Evolutionary conservation across 805 yeast species (phyloP).

Genomic region (Hanseniaspora singularis): DNA sequence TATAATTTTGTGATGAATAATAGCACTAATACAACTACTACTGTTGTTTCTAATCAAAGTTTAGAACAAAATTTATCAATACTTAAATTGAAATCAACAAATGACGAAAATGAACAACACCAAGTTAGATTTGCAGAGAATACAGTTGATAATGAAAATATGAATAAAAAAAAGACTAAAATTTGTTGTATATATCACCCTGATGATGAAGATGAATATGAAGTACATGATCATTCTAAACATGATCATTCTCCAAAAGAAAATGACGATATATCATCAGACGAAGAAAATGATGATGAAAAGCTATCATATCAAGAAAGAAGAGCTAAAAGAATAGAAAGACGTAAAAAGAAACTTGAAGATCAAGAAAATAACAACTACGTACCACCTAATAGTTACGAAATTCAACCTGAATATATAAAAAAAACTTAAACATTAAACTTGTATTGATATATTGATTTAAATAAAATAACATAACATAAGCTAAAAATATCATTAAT

Average conservation of each 20-base stretch:
- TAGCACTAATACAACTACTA: background rate
- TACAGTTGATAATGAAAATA: slow-evolving; percentile 77
- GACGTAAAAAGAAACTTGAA: slow-evolving; percentile 26
- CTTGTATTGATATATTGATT: slow-evolving; percentile 8
- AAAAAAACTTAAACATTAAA: slow-evolving; percentile 17
- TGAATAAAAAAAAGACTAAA: slow-evolving; percentile 82
- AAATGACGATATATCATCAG: slow-evolving; percentile 22
- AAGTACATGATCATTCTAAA: slow-evolving; percentile 23
- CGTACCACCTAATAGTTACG: slow-evolving; percentile 75
- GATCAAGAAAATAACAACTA: slow-evolving; percentile 19
- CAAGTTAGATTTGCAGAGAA: slow-evolving; percentile 76
- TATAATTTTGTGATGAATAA: too few species aligned
- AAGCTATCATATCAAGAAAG: slow-evolving; percentile 27
- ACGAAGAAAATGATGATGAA: slow-evolving; percentile 32
- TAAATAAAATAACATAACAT: slow-evolving; percentile 6
- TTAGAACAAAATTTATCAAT: background rate
- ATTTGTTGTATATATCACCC: slow-evolving; percentile 86
- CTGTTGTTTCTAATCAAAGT: background rate
- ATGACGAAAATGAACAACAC: slow-evolving; percentile 24
- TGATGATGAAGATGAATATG: slow-evolving; percentile 33
- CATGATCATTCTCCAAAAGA: slow-evolving; percentile 16
- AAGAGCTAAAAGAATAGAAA: slow-evolving; percentile 27
- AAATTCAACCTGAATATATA: slow-evolving; percentile 60
- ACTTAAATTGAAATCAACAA: background rate
- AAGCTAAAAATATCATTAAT: too few species aligned